Percentiles rank a stretch among this genome's conserved stretches.
Conservation (phyloP, 805 yeast species). For the Metschnikowia cerradonensis region DNA sequence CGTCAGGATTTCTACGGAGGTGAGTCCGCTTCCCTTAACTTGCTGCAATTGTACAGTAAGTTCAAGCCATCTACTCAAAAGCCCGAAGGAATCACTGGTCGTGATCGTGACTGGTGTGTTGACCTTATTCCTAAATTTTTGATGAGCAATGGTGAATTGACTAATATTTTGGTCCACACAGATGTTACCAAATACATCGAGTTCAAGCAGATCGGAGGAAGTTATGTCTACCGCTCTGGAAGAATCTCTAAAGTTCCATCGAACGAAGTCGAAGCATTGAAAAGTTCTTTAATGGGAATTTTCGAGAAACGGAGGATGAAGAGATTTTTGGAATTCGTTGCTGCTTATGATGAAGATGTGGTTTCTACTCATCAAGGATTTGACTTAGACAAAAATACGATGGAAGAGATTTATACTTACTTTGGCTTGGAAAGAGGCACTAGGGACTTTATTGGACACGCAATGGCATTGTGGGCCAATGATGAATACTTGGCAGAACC, state of each 20-base stretch:
- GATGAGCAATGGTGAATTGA: conserved; percentile 97
- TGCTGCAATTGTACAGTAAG: conserved; percentile 67
- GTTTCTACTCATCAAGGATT: conserved; percentile 79
- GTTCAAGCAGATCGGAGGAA: conserved; percentile 94
- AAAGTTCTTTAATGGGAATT: conserved; percentile 89
- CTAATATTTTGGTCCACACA: conserved; percentile 91
- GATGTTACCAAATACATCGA: conserved; percentile 94
- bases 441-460: conserved; percentile 94
- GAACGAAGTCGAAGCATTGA: conserved; percentile 84
- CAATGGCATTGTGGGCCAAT: conserved; percentile 95
- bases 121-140: conserved; percentile 94
- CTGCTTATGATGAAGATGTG: conserved; percentile 74
- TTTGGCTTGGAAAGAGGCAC: conserved; percentile 92
- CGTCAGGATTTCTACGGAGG: conserved; percentile 96
- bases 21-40: conserved; percentile 79
- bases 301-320: conserved; percentile 96
- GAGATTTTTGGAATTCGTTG: conserved; percentile 83
- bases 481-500: conserved; percentile 84
- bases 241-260: conserved; percentile 93
- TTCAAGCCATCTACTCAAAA: conserved; percentile 74
- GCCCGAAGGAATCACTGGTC: conserved; percentile 70
- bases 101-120: conserved; percentile 97
- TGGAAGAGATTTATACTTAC: conserved; percentile 85
- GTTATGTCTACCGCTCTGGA: conserved; percentile 87
- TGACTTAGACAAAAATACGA: conserved; percentile 80